These are phyloP conservation scores for Yamadazyma atmosphaerica DNA, from an alignment of 1,139 yeast genomes.

Conservation along the genomic window DNA sequence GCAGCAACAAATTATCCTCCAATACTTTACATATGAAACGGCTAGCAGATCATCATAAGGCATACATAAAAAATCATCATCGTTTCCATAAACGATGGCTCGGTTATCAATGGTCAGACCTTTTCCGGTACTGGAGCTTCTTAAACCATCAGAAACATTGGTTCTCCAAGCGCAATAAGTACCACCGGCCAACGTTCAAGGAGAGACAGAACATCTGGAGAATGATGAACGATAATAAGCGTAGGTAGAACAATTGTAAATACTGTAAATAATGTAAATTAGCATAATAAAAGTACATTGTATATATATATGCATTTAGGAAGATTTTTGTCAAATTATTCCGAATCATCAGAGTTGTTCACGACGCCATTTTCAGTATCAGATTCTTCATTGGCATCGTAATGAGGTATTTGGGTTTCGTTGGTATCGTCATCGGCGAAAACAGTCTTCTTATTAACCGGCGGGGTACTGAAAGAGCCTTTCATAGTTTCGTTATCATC, in stretches of 20 bases:
- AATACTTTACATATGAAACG: conserved; percentile 8
- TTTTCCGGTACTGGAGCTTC: not conserved
- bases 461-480: not conserved
- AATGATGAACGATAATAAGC: conserved; percentile 67
- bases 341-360: conserved; percentile 32
- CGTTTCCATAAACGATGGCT: conserved; percentile 5
- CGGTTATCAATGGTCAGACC: conserved; percentile 5
- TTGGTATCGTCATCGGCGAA: conserved; percentile 20
- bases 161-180: conserved; percentile 20
- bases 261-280: conserved; percentile 5
- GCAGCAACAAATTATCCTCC: conserved; percentile 3
- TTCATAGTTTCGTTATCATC: conserved; percentile 24
- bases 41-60: not conserved
- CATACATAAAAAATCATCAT: not conserved
- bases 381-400: conserved; percentile 19
- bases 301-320: too few species aligned
- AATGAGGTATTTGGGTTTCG: conserved; percentile 20
- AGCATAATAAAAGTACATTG: conserved; percentile 1
- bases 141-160: not conserved
- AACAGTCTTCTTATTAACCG: conserved; percentile 1
- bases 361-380: conserved; percentile 28
- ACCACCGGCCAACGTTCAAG: conserved; percentile 38
- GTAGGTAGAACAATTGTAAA: conserved; percentile 13
- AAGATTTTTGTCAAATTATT: too few species aligned
- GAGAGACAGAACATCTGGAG: conserved; percentile 70